phyloP scores from a whole-genome alignment of 306 rosid genomes.

The Cucurbita ficifolia region DNA sequence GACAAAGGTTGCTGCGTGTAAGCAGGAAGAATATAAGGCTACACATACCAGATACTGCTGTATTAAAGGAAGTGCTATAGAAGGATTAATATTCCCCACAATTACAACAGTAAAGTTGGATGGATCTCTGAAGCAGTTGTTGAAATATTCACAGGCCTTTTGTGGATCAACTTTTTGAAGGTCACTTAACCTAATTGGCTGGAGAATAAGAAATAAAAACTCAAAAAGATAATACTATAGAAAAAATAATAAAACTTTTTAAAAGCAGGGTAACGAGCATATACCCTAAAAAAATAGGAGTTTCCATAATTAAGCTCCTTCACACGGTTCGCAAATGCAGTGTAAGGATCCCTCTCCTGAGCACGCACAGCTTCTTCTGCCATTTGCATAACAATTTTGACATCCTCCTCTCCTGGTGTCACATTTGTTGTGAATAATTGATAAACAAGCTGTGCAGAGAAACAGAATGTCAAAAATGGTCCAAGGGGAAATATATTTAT shows the following conservation, averaged over 20 bases:
- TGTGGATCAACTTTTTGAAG: constrained; percentile 72
- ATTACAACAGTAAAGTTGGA: constrained; percentile 74
- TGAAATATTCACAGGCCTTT: constrained; percentile 91
- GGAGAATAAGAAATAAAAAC: constrained; percentile 18
- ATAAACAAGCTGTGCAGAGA: constrained; percentile 79
- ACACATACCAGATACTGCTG: constrained; percentile 72
- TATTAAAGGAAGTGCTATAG: constrained; percentile 76
- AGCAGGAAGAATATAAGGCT: constrained; percentile 6
- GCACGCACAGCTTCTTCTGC: constrained; percentile 92
- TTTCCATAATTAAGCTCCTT: constrained; percentile 97
- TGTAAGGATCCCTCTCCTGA: constrained; percentile 89
- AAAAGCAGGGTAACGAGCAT: constrained; percentile 9
- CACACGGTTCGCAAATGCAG: constrained; percentile 86
- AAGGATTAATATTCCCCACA: constrained; percentile 76
- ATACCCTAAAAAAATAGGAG: constrained; percentile 92
- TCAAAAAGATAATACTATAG: not conserved
- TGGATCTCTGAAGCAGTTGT: constrained; percentile 86
- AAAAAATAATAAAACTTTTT: not conserved
- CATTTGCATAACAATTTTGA: constrained; percentile 96
- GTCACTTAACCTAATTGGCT: constrained; percentile 73
- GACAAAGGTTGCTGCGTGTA: constrained; percentile 10
- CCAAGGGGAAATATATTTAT: not conserved
- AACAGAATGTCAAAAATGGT: not conserved
- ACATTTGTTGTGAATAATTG: constrained; percentile 72
- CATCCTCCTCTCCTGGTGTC: constrained; percentile 73